These are phyloP conservation scores for Schoenoplectus triqueter DNA, from an alignment of 202 grass and related monocot species.

Conservation along the genomic window DNA sequence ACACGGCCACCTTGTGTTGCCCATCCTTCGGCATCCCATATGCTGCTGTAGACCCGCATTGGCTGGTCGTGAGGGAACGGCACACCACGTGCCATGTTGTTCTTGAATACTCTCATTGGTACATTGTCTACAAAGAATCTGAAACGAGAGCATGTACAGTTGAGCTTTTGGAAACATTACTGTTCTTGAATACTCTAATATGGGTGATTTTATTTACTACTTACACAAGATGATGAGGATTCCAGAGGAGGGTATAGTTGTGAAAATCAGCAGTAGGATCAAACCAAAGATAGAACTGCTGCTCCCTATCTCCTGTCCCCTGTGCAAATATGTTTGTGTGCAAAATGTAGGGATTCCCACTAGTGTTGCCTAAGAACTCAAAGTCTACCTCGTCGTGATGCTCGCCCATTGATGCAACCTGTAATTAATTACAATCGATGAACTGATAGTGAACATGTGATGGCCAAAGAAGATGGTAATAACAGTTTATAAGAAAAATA, in stretches of 20 bases:
- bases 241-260: conserved; percentile 68
- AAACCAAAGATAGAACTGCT: conserved; percentile 75
- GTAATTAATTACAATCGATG: not conserved
- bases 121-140: conserved; percentile 62
- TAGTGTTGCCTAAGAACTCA: conserved; percentile 72
- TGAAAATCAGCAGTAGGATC: conserved; percentile 59
- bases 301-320: conserved; percentile 63
- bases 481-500: not conserved
- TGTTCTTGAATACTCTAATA: not conserved
- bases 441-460: not conserved
- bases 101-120: conserved; percentile 53
- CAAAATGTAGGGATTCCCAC: conserved; percentile 53
- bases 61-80: conserved; percentile 53
- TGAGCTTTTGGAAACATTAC: not conserved
- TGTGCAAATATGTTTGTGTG: conserved; percentile 80
- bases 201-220: conserved; percentile 8
- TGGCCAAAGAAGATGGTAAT: conserved; percentile 1
- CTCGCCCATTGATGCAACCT: conserved; percentile 49
- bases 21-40: conserved; percentile 76
- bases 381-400: conserved; percentile 76
- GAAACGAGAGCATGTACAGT: conserved; percentile 22
- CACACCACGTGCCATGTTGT: conserved; percentile 28
- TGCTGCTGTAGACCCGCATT: conserved; percentile 56
- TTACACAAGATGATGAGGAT: conserved; percentile 57
- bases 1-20: conserved; percentile 67